Base-by-base conservation (phyloP, 441 rosid species). In the Melastoma candidum region DNA sequence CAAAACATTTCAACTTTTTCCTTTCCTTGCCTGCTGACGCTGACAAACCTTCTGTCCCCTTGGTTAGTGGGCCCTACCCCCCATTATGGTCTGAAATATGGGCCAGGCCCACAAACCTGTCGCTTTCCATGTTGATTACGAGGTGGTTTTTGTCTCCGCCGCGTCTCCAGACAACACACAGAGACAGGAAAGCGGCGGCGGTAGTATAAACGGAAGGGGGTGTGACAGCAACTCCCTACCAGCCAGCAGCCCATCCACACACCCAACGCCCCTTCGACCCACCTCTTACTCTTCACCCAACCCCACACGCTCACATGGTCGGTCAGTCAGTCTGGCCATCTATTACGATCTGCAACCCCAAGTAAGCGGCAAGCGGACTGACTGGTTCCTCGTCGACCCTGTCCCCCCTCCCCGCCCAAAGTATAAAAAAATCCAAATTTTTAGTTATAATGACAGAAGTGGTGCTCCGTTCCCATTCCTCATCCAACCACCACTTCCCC, bases 231-330 rank as follows among this genome's bases (percentile, higher is more conserved):
- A 78, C 87, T 74, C 74, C 66, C 71, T 68, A 60, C 63, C 65
- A 4, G 8, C 45, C 60, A 17, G 22, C 22, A 17, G 22, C 22
- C 22, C 22, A 17, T 17, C 22, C 22, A 17, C 22, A 17, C 22
- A 17, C 73, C 81, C 14, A 79, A 67, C 52, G 27, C 82, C 22
- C 79, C 97, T 90, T 90, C 80, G 76, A 87, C 80, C 84, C 79
- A 78, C 84, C 95, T 84, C 90, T 73, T 74, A 59, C 66, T 53
- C 74, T 66, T 47, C 27, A 61, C 66, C 53, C 63, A 60, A 48
- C 48, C 24, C 59, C 29, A 53, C 48, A 36, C 67, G 71, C 56
- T 61, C 66, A 65, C 52, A 56, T 49, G 13, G 47, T 61, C 11
- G 14, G 22, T 17, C 22, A 17, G 22, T 17, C 22, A 17, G 22